Conservation (phyloP, 768 basidiomycete genomes). For the Trametes maxima region DNA sequence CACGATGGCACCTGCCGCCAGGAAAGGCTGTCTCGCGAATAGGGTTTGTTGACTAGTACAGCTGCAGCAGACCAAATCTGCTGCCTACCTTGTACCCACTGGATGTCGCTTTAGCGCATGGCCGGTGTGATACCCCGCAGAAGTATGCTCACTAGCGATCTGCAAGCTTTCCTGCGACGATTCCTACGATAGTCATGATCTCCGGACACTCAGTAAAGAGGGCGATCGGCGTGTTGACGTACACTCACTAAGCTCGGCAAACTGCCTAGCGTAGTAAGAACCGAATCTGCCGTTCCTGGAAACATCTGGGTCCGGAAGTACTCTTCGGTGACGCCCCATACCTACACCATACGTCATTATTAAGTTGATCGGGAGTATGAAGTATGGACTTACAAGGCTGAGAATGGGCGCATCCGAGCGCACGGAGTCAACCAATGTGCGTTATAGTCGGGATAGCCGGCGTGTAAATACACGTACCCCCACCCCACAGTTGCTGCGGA, state of each 20-base stretch:
- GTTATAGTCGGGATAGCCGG: no score
- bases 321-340: constrained; percentile 38
- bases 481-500: constrained; percentile 28
- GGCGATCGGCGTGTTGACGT: no score
- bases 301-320: constrained; percentile 34
- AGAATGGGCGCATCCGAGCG: no score
- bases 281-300: constrained; percentile 18
- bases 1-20: constrained; percentile 33
- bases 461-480: constrained; percentile 24
- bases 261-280: constrained; percentile 32
- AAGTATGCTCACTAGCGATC: constrained; percentile 34
- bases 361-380: no score
- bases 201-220: constrained; percentile 8
- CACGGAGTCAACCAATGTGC: not conserved
- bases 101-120: not conserved
- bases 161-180: constrained; percentile 36
- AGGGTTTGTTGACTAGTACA: not conserved
- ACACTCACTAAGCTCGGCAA: constrained; percentile 26
- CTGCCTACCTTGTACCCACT: constrained; percentile 24
- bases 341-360: constrained; percentile 11
- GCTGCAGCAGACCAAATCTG: not conserved
- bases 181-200: constrained; percentile 32
- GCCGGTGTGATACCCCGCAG: not conserved
- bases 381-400: constrained; percentile 17
- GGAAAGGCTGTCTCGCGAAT: constrained; percentile 28